Percentiles rank a stretch among this genome's conserved stretches.
These are phyloP conservation scores for Termitomyces heimii DNA, from an alignment of 768 basidiomycete genomes.

Conservation along the genomic window DNA sequence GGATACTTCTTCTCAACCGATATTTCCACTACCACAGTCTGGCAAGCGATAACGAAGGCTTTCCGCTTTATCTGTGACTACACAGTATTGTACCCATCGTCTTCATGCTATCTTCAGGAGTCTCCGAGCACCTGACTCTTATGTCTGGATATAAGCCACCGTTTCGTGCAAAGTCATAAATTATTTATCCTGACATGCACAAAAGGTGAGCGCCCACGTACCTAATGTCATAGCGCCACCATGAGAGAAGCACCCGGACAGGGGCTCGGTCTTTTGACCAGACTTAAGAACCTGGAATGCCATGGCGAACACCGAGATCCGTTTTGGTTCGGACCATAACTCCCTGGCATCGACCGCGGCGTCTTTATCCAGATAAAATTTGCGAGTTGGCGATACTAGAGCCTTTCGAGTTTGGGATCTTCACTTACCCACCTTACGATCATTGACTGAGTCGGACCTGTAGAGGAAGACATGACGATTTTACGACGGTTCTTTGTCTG, in stretches of 20 bases:
- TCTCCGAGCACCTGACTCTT: neutral
- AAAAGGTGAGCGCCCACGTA: neutral
- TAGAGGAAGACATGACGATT: slow-evolving; percentile 1
- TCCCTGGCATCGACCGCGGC: neutral
- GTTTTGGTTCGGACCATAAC: slow-evolving; percentile 3
- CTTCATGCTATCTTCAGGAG: too few relatives aligned
- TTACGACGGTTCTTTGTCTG: neutral
- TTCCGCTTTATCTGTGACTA: neutral
- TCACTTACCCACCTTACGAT: slow-evolving; percentile 5
- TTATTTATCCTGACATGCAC: neutral
- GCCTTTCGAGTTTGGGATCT: neutral
- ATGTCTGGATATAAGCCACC: neutral
- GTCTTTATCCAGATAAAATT: slow-evolving; percentile 2
- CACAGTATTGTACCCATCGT: too few relatives aligned
- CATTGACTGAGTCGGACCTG: slow-evolving; percentile 3
- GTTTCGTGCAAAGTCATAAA: neutral
- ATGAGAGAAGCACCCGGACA: slow-evolving; percentile 5
- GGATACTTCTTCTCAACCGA: neutral
- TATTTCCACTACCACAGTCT: neutral
- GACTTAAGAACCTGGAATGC: slow-evolving; percentile 3
- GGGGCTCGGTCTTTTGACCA: slow-evolving; percentile 6
- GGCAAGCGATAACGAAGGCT: too few relatives aligned
- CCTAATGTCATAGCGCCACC: slow-evolving; percentile 2
- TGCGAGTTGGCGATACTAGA: slow-evolving; percentile 1
- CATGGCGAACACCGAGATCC: slow-evolving; percentile 6